Evolutionary conservation across 768 basidiomycete species (phyloP), one percentile per base, ranked within the genome.

Genomic region (Pholiota molesta): DNA sequence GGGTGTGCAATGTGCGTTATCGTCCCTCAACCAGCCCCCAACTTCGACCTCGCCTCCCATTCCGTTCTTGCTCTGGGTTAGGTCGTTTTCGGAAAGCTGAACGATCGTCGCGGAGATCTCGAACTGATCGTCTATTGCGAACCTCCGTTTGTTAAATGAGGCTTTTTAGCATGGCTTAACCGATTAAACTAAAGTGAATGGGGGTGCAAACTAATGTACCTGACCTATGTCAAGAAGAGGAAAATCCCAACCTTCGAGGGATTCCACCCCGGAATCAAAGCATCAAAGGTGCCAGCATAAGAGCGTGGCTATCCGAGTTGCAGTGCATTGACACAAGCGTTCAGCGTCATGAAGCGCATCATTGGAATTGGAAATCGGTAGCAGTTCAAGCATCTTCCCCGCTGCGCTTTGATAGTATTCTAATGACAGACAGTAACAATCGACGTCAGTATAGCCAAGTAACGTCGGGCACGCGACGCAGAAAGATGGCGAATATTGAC

Each of bases 391-490:
- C n/a, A 44, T 44, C 13, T 44, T 8, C 7, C 42, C 21, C 9
- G 42, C 21, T 21, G 42, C n/a, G 42, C 42, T 21, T 44, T 44
- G 42, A 44, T 44, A 44, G 42, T 37, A 37, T 37, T 11, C n/a
- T 44, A 44, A n/a, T 21, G 42, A n/a, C n/a, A 44, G 47, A 49
- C 47, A 49, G 47, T 49, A 49, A 49, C 47, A 49, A 19, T 49
- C 47, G 47, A 49, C 35, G 35, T 37, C 35, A 37, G 35, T 10
- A 37, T 37, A 37, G 35, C 11, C 35, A 11, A 37, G 35, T 16
- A 37, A 37, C 35, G 35, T 37, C 35, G 35, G 35, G 11, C 35
- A 37, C 35, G 35, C 35, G 35, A 16, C 14, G 35, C 10, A 16
- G 35, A 37, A 37, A 37, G 35, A 37, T 37, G 35, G 35, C 11